Conservation (phyloP, 257 asterid genomes). For the Penstemon barbatus region DNA sequence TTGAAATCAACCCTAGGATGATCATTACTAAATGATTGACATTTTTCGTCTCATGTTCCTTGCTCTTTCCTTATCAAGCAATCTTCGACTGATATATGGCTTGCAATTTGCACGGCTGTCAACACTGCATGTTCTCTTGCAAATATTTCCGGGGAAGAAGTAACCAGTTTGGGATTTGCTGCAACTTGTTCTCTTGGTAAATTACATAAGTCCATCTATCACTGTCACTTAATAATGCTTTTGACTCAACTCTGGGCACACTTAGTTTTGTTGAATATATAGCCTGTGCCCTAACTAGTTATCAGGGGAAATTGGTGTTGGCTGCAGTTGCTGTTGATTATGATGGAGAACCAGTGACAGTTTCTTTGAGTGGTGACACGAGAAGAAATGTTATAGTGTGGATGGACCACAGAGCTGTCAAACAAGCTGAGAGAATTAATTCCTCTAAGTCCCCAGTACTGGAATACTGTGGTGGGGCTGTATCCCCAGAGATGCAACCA, state of each 20-base stretch:
- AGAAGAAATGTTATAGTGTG: slow-evolving; percentile 94
- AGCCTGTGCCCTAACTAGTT: slow-evolving; percentile 35
- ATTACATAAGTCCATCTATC: slow-evolving; percentile 27
- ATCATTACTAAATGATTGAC: slow-evolving; percentile 6
- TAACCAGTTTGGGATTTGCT: slow-evolving; percentile 89
- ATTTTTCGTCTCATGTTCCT: slow-evolving; percentile 2
- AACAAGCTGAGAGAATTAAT: slow-evolving; percentile 86
- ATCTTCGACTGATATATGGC: slow-evolving; percentile 99
- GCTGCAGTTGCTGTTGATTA: slow-evolving; percentile 88
- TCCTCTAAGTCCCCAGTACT: slow-evolving; percentile 83
- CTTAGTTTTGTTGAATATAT: slow-evolving; percentile 23
- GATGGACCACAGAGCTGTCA: slow-evolving; percentile 99
- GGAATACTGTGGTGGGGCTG: slow-evolving; percentile 96
- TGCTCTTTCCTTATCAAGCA: slow-evolving; percentile 50
- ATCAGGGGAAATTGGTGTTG: slow-evolving; percentile 40
- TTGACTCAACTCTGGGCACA: slow-evolving; percentile 14
- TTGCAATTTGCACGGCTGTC: slow-evolving; percentile 94
- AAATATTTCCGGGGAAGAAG: slow-evolving; percentile 70
- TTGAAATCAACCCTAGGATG: not conserved
- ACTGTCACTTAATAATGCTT: not conserved
- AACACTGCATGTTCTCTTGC: slow-evolving; percentile 76
- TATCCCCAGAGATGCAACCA: slow-evolving; percentile 95
- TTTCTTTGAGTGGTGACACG: slow-evolving; percentile 85
- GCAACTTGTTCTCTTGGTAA: slow-evolving; percentile 97
- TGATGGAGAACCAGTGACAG: slow-evolving; percentile 94